Evolutionary conservation across 2,329 filamentous ascomycete genomes (phyloP), one percentile per base, ranked within the genome.

Genomic region (Fusarium keratoplasticum): DNA sequence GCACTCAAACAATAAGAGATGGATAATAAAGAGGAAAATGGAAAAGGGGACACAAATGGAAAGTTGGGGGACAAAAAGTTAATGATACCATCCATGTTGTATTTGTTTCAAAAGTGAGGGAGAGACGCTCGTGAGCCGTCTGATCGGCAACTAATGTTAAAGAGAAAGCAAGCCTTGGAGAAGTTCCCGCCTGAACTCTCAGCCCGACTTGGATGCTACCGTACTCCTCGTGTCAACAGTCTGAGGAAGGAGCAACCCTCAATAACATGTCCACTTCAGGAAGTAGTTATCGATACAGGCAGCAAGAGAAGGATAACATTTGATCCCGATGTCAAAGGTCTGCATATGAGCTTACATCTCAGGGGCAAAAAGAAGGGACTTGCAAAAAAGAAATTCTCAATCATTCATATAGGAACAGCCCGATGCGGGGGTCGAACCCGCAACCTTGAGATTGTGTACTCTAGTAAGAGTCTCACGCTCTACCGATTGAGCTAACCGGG

Each of bases 391-490:
- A 16, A 25, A 9, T 16, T 25, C 14, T 47, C 42, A 47, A 47
- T 47, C 42, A 47, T 25, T 25, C 20, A 25, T 78, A 81, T 82
- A 82, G 81, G 81, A 83, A 82, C 44, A 82, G 81, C 82, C 81
- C 81, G 79, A 83, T 81, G 82, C 81, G 82, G 82, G 82, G 82
- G 81, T 87, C 86, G 86, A 88, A 89, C 88, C 86, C 86, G 84
- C 85, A 87, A 84, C 85, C 86, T 88, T 87, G 85, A 88, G 86
- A 87, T 87, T 47, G 42, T 47, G 42, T 47, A 47, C 42, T 47
- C 42, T 47, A 3, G 13, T 88, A 87, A 88, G 89, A 91, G 90
- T 91, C 89, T 90, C 87, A 91, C 89, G 89, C 89, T 91, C 89
- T 91, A 91, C 78, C 78, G 79, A 80, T 80, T 80, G 78, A 80